Evolutionary conservation across 306 rosid genomes (phyloP), one percentile per base, ranked within the genome.

Genomic region (Inga laurina): DNA sequence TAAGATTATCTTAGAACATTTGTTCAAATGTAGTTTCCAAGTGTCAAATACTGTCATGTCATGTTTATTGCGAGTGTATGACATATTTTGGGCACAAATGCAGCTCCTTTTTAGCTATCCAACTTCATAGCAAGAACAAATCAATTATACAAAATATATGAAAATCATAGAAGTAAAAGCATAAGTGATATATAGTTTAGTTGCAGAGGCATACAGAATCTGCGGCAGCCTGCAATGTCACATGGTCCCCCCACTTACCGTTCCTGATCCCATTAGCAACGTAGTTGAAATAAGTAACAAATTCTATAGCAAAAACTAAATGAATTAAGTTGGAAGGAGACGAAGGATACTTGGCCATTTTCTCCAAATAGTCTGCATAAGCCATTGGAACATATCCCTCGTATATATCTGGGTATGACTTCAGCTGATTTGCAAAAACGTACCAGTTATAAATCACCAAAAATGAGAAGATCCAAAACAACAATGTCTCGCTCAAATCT

Each of bases 331-430:
- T 22, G 49, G 51, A 70, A 70, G 34, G 24, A 41, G 18, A 18
- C 21, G 51, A 41, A 70, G 51, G 51, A 39, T 70, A 70, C 74
- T 70, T 39, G 32, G 74, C 10, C 51, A 70, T 70, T 39, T 70
- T 70, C 51, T 70, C 74, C 51, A 70, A 70, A 41, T 70, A 70
- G 51, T 70, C 74, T 3, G 7, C 51, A 21, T 70, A 70, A 39
- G 74, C 74, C 74, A 70, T 70, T 6, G 74, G 74, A 41, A 70
- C 74, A 41, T 70, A 70, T 19, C 74, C 74, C 74, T 70, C 74
- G 32, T 70, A 70, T 70, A 39, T 70, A n/a, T 70, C 74, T 70
- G 74, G 74, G 18, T 10, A 70, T 41, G 34, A 70, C 74, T 70
- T 70, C 74, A 70, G 74, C 74, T 70, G 51, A 70, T 70, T 41